phyloP scores from a whole-genome alignment of 306 rosid species.

The Senna siamea region DNA sequence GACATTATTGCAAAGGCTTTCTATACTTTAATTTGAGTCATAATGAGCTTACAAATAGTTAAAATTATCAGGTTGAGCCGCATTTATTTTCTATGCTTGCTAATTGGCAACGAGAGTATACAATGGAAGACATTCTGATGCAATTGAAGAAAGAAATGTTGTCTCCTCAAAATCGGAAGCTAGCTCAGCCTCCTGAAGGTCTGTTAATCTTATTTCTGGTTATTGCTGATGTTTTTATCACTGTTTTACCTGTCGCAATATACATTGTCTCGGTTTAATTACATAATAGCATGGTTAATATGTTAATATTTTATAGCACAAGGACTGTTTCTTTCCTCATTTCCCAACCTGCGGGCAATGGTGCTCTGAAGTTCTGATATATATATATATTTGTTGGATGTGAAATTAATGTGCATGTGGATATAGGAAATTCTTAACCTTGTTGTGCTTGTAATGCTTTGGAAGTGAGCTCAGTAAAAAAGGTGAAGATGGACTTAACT shows the following conservation, averaged over 20 bases:
- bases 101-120: conserved; percentile 88
- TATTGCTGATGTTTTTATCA: conserved; percentile 12
- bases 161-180: conserved; percentile 92
- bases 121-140: conserved; percentile 87
- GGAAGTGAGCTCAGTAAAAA: conserved; percentile 9
- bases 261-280: conserved; percentile 9
- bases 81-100: conserved; percentile 89
- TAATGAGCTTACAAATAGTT: conserved; percentile 41
- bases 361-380: conserved; percentile 2
- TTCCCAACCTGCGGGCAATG: neutral
- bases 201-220: conserved; percentile 33
- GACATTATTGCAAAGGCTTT: conserved; percentile 18
- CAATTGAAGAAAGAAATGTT: conserved; percentile 96
- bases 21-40: conserved; percentile 30
- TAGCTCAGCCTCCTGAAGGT: conserved; percentile 97
- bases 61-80: conserved; percentile 82
- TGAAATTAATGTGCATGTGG: conserved; percentile 32
- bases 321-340: neutral
- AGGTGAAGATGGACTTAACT: neutral
- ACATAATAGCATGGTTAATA: conserved; percentile 2
- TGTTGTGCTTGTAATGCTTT: conserved; percentile 11
- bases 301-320: conserved; percentile 3
- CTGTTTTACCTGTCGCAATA: neutral
- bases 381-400: neutral
- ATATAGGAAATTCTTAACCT: neutral